A percentile compares a stretch with the other conserved stretches of the same genome.
phyloP scores from a whole-genome alignment of 768 basidiomycete species.

The Mycena vitilis region DNA sequence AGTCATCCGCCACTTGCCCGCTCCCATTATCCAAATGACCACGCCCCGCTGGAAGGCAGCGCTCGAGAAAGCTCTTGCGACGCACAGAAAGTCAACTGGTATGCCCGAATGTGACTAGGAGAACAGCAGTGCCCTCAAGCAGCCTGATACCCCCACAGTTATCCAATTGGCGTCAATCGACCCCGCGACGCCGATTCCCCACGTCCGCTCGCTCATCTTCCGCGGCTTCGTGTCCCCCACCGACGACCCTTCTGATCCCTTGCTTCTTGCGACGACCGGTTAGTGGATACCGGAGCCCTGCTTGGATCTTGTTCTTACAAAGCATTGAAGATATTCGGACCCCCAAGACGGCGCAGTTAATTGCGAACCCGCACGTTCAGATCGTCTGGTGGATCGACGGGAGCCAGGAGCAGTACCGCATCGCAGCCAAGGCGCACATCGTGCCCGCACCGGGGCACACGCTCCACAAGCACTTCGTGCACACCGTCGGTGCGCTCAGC shows the following conservation, averaged over 20 bases:
- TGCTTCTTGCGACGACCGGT: conserved; percentile 72
- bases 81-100: conserved; percentile 55
- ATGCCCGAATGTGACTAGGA: conserved; percentile 43
- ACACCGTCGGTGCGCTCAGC: conserved; percentile 45
- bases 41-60: conserved; percentile 61
- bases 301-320: neutral
- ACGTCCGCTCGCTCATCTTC: conserved; percentile 74
- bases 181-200: conserved; percentile 54
- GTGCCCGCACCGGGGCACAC: conserved; percentile 61
- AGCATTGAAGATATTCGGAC: conserved; percentile 67
- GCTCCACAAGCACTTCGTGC: conserved; percentile 49
- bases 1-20: conserved; percentile 3
- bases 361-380: conserved; percentile 62
- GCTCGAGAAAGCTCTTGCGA: conserved; percentile 55
- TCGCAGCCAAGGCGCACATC: conserved; percentile 67
- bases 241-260: conserved; percentile 58
- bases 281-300: neutral
- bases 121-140: neutral
- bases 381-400: conserved; percentile 80
- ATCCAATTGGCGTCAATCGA: conserved; percentile 72
- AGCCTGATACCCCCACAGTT: conserved; percentile 49
- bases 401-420: conserved; percentile 78
- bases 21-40: conserved; percentile 31
- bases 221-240: conserved; percentile 65
- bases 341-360: conserved; percentile 73